Percentiles rank a stretch among this genome's conserved stretches.
Conservation (phyloP, 805 yeast genomes). For the Candida oleophila region DNA sequence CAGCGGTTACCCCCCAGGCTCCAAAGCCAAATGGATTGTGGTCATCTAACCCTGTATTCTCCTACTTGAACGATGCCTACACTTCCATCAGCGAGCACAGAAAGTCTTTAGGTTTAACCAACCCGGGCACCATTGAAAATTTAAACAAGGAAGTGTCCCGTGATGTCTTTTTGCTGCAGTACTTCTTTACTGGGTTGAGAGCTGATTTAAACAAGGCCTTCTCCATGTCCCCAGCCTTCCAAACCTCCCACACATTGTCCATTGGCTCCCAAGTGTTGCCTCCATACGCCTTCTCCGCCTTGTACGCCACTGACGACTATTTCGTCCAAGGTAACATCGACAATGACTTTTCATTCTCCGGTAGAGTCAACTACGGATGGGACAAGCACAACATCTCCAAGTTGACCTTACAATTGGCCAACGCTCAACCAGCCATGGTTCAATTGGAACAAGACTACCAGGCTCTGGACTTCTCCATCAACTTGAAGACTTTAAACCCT, state of each 20-base stretch:
- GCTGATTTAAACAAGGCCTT: constrained; percentile 95
- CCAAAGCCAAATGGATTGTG: constrained; percentile 61
- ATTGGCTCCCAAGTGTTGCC: constrained; percentile 85
- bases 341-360: constrained; percentile 79
- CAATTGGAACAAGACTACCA: constrained; percentile 96
- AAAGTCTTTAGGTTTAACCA: constrained; percentile 72
- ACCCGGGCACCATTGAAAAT: constrained; percentile 95
- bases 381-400: constrained; percentile 73
- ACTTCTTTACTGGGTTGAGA: constrained; percentile 91
- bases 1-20: constrained; percentile 53
- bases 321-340: constrained; percentile 92
- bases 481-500: constrained; percentile 91
- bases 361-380: constrained; percentile 93
- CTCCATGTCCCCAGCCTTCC: constrained; percentile 90
- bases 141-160: constrained; percentile 89
- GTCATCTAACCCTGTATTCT: constrained; percentile 81
- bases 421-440: constrained; percentile 88
- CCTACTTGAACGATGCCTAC: constrained; percentile 75
- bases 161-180: constrained; percentile 87
- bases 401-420: constrained; percentile 82
- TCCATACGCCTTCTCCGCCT: constrained; percentile 85
- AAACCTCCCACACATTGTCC: constrained; percentile 90
- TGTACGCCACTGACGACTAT: constrained; percentile 81
- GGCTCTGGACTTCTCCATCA: constrained; percentile 83
- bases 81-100: constrained; percentile 74